Evolutionary conservation across 257 asterid species (phyloP).

Genomic region (Gentiana dahurica): DNA sequence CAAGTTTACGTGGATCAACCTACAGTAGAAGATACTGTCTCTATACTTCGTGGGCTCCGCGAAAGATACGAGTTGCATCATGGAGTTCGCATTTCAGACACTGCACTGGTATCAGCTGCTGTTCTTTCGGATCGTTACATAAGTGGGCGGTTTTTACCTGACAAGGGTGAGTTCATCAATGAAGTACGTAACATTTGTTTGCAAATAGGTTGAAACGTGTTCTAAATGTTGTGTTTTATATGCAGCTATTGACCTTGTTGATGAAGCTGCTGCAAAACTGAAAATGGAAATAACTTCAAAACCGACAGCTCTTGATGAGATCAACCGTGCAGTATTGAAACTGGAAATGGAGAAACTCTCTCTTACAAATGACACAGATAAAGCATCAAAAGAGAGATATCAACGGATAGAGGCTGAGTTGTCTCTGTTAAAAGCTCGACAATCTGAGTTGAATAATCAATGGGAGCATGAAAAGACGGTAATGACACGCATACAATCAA

Average conservation of each 20-base stretch:
- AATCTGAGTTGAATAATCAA: slow-evolving; percentile 73
- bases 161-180: slow-evolving; percentile 46
- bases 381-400: slow-evolving; percentile 79
- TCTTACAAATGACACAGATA: slow-evolving; percentile 80
- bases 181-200: background rate
- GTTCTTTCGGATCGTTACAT: slow-evolving; percentile 86
- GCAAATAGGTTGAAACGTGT: background rate
- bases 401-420: slow-evolving; percentile 76
- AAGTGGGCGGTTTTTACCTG: slow-evolving; percentile 88
- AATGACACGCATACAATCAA: slow-evolving; percentile 78
- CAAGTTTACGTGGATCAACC: slow-evolving; percentile 96
- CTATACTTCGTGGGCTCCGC: slow-evolving; percentile 90
- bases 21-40: slow-evolving; percentile 74
- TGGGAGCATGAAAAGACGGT: slow-evolving; percentile 90
- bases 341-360: slow-evolving; percentile 95
- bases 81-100: slow-evolving; percentile 88
- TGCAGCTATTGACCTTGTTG: slow-evolving; percentile 92
- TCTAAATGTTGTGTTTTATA: slow-evolving; percentile 6
- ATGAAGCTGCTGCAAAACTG: slow-evolving; percentile 94
- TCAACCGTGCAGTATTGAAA: slow-evolving; percentile 75
- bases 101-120: slow-evolving; percentile 93
- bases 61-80: slow-evolving; percentile 96
- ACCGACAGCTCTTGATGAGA: slow-evolving; percentile 92
- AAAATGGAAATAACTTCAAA: slow-evolving; percentile 98
- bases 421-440: slow-evolving; percentile 66